Evolutionary conservation across 345 rosid species (phyloP).

Genomic region (Dipteronia sinensis): DNA sequence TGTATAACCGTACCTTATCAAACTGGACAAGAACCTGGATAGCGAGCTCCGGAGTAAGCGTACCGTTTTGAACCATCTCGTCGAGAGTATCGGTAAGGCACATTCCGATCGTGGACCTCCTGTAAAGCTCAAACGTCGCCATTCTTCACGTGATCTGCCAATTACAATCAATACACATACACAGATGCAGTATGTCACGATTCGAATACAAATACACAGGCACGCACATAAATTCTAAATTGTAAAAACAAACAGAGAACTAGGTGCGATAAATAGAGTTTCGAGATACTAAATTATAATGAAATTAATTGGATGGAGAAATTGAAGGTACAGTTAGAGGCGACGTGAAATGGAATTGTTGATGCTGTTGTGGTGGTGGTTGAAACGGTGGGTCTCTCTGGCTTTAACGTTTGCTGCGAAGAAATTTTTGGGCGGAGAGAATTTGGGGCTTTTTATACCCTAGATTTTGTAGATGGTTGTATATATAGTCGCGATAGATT

Average conservation of each 20-base stretch:
- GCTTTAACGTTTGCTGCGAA: slow-evolving; percentile 36
- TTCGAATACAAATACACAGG: not conserved
- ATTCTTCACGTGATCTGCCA: slow-evolving; percentile 43
- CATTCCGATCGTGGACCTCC: slow-evolving; percentile 97
- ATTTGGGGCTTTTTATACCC: slow-evolving; percentile 78
- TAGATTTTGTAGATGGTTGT: slow-evolving; percentile 63
- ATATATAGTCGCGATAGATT: slow-evolving; percentile 59
- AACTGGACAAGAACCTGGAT: slow-evolving; percentile 96
- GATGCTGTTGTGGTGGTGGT: slow-evolving; percentile 5
- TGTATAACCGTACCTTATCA: slow-evolving; percentile 64
- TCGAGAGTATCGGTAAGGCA: slow-evolving; percentile 94
- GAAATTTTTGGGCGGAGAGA: slow-evolving; percentile 59
- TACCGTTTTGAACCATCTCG: slow-evolving; percentile 91
- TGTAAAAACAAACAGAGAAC: not conserved
- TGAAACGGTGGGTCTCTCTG: slow-evolving; percentile 10
- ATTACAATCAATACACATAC: not conserved
- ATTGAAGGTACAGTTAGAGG: slow-evolving; percentile 34
- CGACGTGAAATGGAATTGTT: slow-evolving; percentile 23
- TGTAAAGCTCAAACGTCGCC: slow-evolving; percentile 97
- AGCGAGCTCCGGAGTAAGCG: slow-evolving; percentile 93
- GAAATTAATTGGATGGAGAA: slow-evolving; percentile 7
- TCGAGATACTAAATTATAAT: not conserved
- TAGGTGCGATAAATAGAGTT: not conserved
- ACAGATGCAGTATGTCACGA: slow-evolving; percentile 7
- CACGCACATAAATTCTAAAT: not conserved